A percentile compares a stretch with the other conserved stretches of the same genome.
Evolutionary conservation across 169 alveolate genomes (phyloP).

Genomic region (Besnoitia besnoiti): DNA sequence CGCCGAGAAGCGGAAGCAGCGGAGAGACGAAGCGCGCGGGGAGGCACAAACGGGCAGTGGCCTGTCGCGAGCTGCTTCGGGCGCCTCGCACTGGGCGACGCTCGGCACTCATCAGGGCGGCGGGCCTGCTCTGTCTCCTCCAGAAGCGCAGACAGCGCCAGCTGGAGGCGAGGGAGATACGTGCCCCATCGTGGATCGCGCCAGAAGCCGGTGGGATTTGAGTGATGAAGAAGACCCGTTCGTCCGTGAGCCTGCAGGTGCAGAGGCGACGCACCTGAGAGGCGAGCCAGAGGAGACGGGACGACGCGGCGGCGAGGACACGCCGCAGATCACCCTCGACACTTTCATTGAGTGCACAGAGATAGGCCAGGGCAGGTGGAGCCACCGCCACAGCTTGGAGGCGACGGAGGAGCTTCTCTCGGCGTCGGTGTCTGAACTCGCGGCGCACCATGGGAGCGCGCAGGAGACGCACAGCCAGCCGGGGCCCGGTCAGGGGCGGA

Average conservation of each 20-base stretch:
- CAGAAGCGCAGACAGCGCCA: too few species aligned
- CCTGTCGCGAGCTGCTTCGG: too few species aligned
- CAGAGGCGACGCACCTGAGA: background rate
- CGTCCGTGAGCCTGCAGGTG: too few species aligned
- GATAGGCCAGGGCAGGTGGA: constrained; percentile 13
- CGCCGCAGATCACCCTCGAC: background rate
- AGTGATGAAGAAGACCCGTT: too few species aligned
- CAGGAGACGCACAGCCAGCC: background rate
- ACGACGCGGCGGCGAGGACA: background rate
- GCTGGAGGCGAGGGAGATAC: too few species aligned
- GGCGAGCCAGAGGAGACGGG: background rate
- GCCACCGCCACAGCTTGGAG: constrained; percentile 23
- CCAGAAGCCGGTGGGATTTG: background rate
- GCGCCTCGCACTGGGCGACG: too few species aligned
- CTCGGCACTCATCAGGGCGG: too few species aligned
- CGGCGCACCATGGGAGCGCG: background rate
- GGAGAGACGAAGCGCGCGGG: constrained; percentile 2
- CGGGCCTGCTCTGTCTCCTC: too few species aligned
- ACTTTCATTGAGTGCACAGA: constrained; percentile 19
- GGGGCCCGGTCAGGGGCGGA: background rate
- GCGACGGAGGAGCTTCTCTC: background rate
- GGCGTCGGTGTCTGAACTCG: background rate
- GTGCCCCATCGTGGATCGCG: background rate
- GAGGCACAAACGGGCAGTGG: background rate
- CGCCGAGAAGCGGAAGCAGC: background rate